These are phyloP conservation scores for Austroboletus festivus DNA, from an alignment of 768 basidiomycete species.

Conservation along the genomic window DNA sequence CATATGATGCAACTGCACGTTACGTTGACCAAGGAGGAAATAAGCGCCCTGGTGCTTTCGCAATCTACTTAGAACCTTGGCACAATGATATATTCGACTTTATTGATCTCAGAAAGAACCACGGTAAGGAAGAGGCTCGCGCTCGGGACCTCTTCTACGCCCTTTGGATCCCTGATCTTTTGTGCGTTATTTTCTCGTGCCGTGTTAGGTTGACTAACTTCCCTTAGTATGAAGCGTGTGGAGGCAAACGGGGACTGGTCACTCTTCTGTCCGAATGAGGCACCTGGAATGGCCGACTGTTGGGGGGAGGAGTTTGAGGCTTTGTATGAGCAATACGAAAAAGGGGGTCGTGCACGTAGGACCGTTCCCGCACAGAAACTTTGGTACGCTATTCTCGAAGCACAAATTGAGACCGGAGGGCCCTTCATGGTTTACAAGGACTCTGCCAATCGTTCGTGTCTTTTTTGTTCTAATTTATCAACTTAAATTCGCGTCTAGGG, in stretches of 20 bases:
- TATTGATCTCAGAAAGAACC: slow-evolving; percentile 96
- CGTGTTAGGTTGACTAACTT: not conserved
- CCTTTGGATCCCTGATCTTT: slow-evolving; percentile 96
- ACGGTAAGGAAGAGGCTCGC: slow-evolving; percentile 96
- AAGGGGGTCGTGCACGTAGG: slow-evolving; percentile 82
- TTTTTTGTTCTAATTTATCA: not conserved
- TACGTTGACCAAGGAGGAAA: slow-evolving; percentile 99
- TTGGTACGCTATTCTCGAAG: slow-evolving; percentile 96
- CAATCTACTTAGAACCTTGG: slow-evolving; percentile 99
- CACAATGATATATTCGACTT: slow-evolving; percentile 97
- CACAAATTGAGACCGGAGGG: slow-evolving; percentile 97
- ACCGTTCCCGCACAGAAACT: slow-evolving; percentile 92
- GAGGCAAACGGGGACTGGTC: slow-evolving; percentile 90
- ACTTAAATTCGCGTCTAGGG: slow-evolving; percentile 39
- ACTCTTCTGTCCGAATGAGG: slow-evolving; percentile 97
- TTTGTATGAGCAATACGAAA: slow-evolving; percentile 84
- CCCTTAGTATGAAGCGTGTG: slow-evolving; percentile 88
- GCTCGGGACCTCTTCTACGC: slow-evolving; percentile 98
- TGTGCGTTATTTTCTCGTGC: slow-evolving; percentile 48
- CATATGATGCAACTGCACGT: slow-evolving; percentile 95
- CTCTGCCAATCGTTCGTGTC: slow-evolving; percentile 74
- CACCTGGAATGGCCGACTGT: slow-evolving; percentile 84
- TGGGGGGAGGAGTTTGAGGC: slow-evolving; percentile 87
- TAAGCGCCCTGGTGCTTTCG: slow-evolving; percentile 98
- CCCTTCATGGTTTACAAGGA: slow-evolving; percentile 99